Conservation (phyloP, 345 rosid species). For the Leavenworthia alabamica region DNA sequence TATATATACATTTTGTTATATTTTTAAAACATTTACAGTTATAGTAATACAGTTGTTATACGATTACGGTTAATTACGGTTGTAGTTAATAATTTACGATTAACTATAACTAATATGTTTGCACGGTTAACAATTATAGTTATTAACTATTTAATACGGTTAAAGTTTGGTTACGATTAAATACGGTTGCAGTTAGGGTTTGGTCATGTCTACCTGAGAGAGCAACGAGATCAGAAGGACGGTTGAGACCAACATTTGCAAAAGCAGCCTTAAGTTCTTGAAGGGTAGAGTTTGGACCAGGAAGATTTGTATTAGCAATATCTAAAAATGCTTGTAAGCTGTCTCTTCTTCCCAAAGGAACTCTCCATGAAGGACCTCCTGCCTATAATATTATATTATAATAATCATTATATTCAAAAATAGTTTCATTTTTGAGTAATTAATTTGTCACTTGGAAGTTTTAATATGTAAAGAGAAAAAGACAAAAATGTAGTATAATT, state of each 20-base stretch:
- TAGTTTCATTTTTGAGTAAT: no score
- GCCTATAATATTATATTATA: slow-evolving; percentile 17
- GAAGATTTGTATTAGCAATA: slow-evolving; percentile 10
- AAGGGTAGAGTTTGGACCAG: slow-evolving; percentile 19
- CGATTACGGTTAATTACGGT: no score
- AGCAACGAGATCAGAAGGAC: slow-evolving; percentile 34
- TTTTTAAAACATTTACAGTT: no score
- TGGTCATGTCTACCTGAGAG: slow-evolving; percentile 35
- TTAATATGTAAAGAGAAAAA: not conserved
- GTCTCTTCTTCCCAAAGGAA: slow-evolving; percentile 33
- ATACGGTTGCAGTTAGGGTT: no score
- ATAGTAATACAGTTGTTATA: no score
- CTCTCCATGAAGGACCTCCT: slow-evolving; percentile 34
- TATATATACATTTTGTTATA: no score
- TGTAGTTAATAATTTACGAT: no score
- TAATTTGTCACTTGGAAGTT: not conserved
- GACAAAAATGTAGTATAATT: not conserved
- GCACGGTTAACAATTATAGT: no score
- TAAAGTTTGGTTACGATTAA: no score
- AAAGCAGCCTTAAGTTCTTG: slow-evolving; percentile 4
- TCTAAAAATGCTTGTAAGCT: slow-evolving; percentile 19
- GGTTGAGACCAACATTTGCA: slow-evolving; percentile 14
- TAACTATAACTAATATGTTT: no score
- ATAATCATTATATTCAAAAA: not conserved
- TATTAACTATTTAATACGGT: no score